Conservation (phyloP, 2,329 filamentous ascomycete species). For the Fusarium solani-melongenae region DNA sequence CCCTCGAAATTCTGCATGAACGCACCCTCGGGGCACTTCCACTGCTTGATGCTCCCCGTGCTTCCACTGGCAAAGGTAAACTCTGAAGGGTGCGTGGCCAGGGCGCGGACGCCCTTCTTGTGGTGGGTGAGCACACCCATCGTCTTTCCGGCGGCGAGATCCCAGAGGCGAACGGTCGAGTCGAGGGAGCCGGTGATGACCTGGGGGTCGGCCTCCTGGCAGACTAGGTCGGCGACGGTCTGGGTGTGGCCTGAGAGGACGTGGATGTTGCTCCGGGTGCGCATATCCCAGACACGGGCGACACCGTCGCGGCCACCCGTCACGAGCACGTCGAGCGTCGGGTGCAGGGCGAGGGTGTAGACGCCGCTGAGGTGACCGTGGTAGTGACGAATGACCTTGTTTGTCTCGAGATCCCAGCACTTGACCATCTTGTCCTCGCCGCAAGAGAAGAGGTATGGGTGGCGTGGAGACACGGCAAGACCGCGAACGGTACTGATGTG, state of each 20-base stretch:
- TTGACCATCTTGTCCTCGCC: constrained; percentile 99
- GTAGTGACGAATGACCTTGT: constrained; percentile 98
- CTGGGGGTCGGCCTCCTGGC: constrained; percentile 96
- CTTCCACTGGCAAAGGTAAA: constrained; percentile 97
- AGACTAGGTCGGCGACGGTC: constrained; percentile 89
- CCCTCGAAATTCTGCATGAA: constrained; percentile 99
- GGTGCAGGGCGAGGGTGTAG: constrained; percentile 92
- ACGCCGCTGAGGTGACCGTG: constrained; percentile 97
- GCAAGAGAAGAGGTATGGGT: constrained; percentile 97
- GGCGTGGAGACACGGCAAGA: constrained; percentile 89
- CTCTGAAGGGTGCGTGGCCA: constrained; percentile 88
- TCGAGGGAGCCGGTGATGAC: constrained; percentile 95
- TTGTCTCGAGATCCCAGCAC: constrained; percentile 99
- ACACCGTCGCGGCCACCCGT: constrained; percentile 96
- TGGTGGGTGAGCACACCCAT: constrained; percentile 97
- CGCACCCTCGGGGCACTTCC: constrained; percentile 97
- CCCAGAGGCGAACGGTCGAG: constrained; percentile 91
- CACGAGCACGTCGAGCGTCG: constrained; percentile 92
- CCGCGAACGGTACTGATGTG: constrained; percentile 95
- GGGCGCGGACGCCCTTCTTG: constrained; percentile 92
- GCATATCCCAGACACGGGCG: constrained; percentile 98
- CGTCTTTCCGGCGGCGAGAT: constrained; percentile 93
- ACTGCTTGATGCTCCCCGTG: constrained; percentile 96
- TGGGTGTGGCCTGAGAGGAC: constrained; percentile 91
- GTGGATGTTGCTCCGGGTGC: constrained; percentile 94